Evolutionary conservation across 495 filamentous ascomycete species (phyloP).

Genomic region (Venustampulla echinocandica): DNA sequence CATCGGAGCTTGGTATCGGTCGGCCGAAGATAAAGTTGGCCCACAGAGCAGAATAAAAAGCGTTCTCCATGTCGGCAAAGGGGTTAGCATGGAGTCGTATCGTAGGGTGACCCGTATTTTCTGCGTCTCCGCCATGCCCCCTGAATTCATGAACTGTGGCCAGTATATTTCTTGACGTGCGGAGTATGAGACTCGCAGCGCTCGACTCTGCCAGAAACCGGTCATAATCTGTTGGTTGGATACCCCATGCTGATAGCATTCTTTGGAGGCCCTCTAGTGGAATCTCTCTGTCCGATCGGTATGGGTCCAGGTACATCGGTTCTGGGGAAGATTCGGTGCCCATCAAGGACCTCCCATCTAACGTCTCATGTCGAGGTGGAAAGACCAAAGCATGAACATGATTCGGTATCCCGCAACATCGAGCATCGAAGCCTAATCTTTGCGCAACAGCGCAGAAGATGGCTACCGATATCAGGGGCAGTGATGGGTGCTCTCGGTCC

Average conservation of each 20-base stretch:
- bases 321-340: slow-evolving; percentile 27
- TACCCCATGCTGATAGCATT: slow-evolving; percentile 56
- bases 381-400: slow-evolving; percentile 71
- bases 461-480: slow-evolving; percentile 69
- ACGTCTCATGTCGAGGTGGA: slow-evolving; percentile 46
- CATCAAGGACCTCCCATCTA: slow-evolving; percentile 43
- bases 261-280: slow-evolving; percentile 45
- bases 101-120: slow-evolving; percentile 17
- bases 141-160: slow-evolving; percentile 33
- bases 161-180: slow-evolving; percentile 74
- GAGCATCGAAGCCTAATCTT: slow-evolving; percentile 58
- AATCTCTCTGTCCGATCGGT: slow-evolving; percentile 59
- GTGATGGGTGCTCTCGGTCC: slow-evolving; percentile 56
- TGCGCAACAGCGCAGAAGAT: slow-evolving; percentile 37
- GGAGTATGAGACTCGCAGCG: slow-evolving; percentile 58
- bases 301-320: slow-evolving; percentile 79
- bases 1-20: slow-evolving; percentile 20
- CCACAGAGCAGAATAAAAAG: slow-evolving; percentile 74
- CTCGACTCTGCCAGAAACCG: slow-evolving; percentile 51
- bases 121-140: slow-evolving; percentile 15
- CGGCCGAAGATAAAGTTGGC: slow-evolving; percentile 53
- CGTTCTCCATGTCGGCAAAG: slow-evolving; percentile 49
- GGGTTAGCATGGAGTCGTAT: slow-evolving; percentile 24
- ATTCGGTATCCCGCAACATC: slow-evolving; percentile 66
- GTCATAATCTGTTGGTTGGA: slow-evolving; percentile 40